These are phyloP conservation scores for Inga oerstediana DNA, from an alignment of 306 rosid genomes.

Conservation along the genomic window DNA sequence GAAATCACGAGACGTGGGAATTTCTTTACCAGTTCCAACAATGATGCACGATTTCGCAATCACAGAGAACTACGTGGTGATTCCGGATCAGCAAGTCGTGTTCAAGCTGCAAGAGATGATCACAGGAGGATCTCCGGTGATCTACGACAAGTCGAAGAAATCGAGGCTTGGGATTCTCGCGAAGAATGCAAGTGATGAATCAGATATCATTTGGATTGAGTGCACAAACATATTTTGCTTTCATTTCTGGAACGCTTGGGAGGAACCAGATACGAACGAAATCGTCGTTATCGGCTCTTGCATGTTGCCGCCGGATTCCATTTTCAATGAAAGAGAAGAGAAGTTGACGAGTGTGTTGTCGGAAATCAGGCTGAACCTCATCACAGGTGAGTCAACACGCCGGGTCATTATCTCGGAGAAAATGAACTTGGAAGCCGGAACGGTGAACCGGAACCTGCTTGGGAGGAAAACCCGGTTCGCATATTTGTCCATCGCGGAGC, in stretches of 20 bases:
- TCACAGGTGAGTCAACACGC: constrained; percentile 53
- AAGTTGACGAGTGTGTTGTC: constrained; percentile 52
- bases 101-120: constrained; percentile 68
- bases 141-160: constrained; percentile 56
- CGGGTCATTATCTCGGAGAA: constrained; percentile 41
- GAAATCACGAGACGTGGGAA: constrained; percentile 61
- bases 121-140: constrained; percentile 67
- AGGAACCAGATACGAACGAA: constrained; percentile 56
- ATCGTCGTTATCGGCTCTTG: constrained; percentile 70
- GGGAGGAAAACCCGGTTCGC: constrained; percentile 59
- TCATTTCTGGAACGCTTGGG: constrained; percentile 83
- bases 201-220: constrained; percentile 54
- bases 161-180: constrained; percentile 56
- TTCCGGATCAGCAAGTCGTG: constrained; percentile 74
- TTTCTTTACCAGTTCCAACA: constrained; percentile 51
- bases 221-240: constrained; percentile 61
- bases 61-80: constrained; percentile 61
- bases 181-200: constrained; percentile 41
- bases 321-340: constrained; percentile 70
- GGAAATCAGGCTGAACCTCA: constrained; percentile 56
- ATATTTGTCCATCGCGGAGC: constrained; percentile 65
- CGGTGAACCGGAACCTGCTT: constrained; percentile 54
- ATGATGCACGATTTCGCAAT: constrained; percentile 80
- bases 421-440: constrained; percentile 68
- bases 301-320: constrained; percentile 71